Conservation (phyloP, 306 rosid species). For the Cajanus cajan region DNA sequence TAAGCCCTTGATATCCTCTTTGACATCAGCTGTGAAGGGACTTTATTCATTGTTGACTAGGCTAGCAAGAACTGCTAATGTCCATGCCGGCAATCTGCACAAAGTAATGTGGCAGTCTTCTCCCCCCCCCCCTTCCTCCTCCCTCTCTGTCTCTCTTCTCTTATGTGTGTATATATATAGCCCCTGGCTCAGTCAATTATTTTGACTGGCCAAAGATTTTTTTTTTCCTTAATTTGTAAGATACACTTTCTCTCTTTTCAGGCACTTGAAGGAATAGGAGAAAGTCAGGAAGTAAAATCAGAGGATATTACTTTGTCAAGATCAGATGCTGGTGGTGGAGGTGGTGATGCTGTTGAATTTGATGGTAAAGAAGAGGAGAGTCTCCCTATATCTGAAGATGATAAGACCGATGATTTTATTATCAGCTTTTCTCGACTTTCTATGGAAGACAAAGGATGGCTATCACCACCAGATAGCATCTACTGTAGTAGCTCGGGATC, state of each 20-base stretch:
- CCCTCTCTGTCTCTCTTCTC: not conserved
- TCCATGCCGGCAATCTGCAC: slow-evolving; percentile 96
- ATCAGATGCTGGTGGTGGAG: slow-evolving; percentile 53
- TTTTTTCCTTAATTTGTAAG: slow-evolving; percentile 1
- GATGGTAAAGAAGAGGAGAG: slow-evolving; percentile 67
- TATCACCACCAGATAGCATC: slow-evolving; percentile 91
- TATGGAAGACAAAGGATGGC: slow-evolving; percentile 81
- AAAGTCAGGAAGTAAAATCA: slow-evolving; percentile 84
- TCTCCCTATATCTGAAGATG: slow-evolving; percentile 54
- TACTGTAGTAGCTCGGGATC: slow-evolving; percentile 71
- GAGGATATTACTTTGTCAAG: slow-evolving; percentile 62
- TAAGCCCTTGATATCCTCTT: slow-evolving; percentile 76
- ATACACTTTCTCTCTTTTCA: slow-evolving; percentile 37
- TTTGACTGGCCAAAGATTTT: not conserved
- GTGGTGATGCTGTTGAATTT: slow-evolving; percentile 56
- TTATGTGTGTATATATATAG: not conserved
- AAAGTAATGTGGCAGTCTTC: slow-evolving; percentile 58
- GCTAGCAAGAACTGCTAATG: slow-evolving; percentile 89
- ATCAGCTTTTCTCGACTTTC: slow-evolving; percentile 49
- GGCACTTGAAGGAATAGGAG: slow-evolving; percentile 99
- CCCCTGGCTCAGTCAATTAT: not conserved
- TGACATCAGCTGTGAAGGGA: slow-evolving; percentile 77
- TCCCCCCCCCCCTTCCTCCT: no score
- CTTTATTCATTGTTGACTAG: slow-evolving; percentile 81
- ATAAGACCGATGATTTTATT: slow-evolving; percentile 49